phyloP scores from a whole-genome alignment of 345 rosid species.

The Eucalyptus curtisii region DNA sequence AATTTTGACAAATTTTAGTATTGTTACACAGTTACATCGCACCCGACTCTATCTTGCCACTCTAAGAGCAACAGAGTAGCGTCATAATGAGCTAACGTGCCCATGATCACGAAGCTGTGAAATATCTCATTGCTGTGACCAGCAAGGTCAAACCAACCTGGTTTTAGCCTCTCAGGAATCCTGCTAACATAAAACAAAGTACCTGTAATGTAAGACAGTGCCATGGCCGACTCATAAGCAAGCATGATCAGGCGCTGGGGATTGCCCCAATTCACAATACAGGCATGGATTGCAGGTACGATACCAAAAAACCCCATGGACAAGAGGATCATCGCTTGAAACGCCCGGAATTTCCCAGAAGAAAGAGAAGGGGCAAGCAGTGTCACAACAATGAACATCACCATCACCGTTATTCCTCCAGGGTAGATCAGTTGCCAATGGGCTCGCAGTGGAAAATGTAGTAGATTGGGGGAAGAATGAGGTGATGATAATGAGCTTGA shows the following conservation, averaged over 20 bases:
- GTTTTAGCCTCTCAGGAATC: not conserved
- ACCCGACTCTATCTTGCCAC: conserved; percentile 52
- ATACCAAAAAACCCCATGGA: conserved; percentile 80
- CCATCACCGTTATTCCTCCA: conserved; percentile 59
- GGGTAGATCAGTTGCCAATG: conserved; percentile 76
- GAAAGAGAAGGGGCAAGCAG: conserved; percentile 64
- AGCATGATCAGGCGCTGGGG: conserved; percentile 22
- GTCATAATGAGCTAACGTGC: conserved; percentile 71
- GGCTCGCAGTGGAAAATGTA: too few relatives aligned
- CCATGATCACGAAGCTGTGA: conserved; percentile 41
- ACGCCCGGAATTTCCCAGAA: conserved; percentile 34
- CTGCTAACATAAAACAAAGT: conserved; percentile 6
- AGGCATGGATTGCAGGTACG: conserved; percentile 61
- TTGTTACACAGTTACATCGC: not conserved
- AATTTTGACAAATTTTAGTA: not conserved
- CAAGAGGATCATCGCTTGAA: conserved; percentile 49
- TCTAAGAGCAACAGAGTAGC: conserved; percentile 43
- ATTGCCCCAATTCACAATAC: conserved; percentile 61
- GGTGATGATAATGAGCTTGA: conserved; percentile 77
- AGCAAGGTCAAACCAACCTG: not conserved
- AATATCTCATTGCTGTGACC: not conserved
- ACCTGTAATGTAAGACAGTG: conserved; percentile 60
- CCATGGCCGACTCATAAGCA: conserved; percentile 66
- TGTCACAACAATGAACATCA: conserved; percentile 54
- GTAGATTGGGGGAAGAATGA: too few relatives aligned